Percentiles rank a stretch among this genome's conserved stretches.
Conservation (phyloP, 371 early-diverging fungal species). For the Lichtheimia hyalospora region DNA sequence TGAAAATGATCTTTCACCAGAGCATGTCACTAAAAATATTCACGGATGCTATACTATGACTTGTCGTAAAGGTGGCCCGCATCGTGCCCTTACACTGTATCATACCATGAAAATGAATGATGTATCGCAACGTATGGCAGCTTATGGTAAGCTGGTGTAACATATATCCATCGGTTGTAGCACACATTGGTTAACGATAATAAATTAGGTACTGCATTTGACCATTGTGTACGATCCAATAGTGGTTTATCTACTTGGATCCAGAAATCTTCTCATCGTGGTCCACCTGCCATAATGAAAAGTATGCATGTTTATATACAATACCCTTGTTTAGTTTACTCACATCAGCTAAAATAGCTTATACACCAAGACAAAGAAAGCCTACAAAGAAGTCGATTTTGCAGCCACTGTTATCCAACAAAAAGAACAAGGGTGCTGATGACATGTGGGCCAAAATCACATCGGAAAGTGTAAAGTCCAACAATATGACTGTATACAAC, state of each 20-base stretch:
- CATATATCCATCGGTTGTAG: neutral
- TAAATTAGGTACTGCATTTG: slow-evolving; percentile 33
- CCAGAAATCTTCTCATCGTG: slow-evolving; percentile 17
- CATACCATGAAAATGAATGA: slow-evolving; percentile 50
- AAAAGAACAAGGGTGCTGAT: slow-evolving; percentile 7
- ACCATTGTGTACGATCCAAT: slow-evolving; percentile 40
- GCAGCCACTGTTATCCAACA: slow-evolving; percentile 16
- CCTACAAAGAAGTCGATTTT: slow-evolving; percentile 22
- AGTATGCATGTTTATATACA: slow-evolving; percentile 6
- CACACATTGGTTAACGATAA: slow-evolving; percentile 4
- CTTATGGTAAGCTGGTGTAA: slow-evolving; percentile 34
- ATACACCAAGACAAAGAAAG: slow-evolving; percentile 18
- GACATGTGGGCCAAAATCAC: slow-evolving; percentile 9
- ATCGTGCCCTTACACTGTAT: slow-evolving; percentile 42
- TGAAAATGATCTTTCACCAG: slow-evolving; percentile 18
- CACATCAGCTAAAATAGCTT: slow-evolving; percentile 8
- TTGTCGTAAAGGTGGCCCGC: slow-evolving; percentile 37
- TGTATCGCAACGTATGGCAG: slow-evolving; percentile 25
- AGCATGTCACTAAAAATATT: neutral
- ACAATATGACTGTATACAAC: too few relatives aligned
- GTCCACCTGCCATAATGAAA: slow-evolving; percentile 14
- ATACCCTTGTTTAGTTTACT: too few relatives aligned
- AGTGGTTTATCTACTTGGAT: slow-evolving; percentile 45
- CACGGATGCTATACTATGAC: slow-evolving; percentile 34
- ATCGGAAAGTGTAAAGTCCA: neutral